phyloP scores from a whole-genome alignment of 768 basidiomycete genomes.

The Suillus placidus region DNA sequence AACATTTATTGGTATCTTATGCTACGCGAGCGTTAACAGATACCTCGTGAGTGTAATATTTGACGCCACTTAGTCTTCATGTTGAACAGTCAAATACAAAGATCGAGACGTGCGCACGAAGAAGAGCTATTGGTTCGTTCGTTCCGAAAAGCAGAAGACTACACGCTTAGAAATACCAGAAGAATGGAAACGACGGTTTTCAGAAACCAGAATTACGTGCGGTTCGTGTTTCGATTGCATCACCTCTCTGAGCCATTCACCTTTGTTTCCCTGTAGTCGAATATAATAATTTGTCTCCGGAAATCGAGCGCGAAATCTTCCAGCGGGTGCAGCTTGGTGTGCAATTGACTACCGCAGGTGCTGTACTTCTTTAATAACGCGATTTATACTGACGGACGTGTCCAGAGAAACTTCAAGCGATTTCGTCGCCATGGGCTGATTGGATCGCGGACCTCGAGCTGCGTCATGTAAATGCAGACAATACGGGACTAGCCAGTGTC shows the following conservation, averaged over 20 bases:
- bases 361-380: neutral
- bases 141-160: conserved; percentile 46
- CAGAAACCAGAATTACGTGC: conserved; percentile 62
- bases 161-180: conserved; percentile 56
- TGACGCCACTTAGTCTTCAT: conserved; percentile 9
- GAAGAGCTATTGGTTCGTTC: conserved; percentile 65
- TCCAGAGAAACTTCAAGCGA: conserved; percentile 78
- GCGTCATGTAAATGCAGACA: conserved; percentile 57
- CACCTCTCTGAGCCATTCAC: neutral
- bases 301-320: conserved; percentile 76
- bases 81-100: conserved; percentile 33
- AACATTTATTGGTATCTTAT: conserved; percentile 10
- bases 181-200: conserved; percentile 52
- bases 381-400: conserved; percentile 5
- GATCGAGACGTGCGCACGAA: conserved; percentile 61
- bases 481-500: conserved; percentile 52
- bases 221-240: conserved; percentile 43
- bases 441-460: conserved; percentile 66
- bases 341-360: conserved; percentile 72
- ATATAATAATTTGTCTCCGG: conserved; percentile 56
- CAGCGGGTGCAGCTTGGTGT: conserved; percentile 83
- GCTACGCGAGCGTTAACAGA: conserved; percentile 36
- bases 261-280: conserved; percentile 51
- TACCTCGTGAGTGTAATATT: conserved; percentile 49
- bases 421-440: conserved; percentile 67